A percentile compares a stretch with the other conserved stretches of the same genome.
These are phyloP conservation scores for Phanerochaete sordida DNA, from an alignment of 768 basidiomycete genomes.

Conservation along the genomic window DNA sequence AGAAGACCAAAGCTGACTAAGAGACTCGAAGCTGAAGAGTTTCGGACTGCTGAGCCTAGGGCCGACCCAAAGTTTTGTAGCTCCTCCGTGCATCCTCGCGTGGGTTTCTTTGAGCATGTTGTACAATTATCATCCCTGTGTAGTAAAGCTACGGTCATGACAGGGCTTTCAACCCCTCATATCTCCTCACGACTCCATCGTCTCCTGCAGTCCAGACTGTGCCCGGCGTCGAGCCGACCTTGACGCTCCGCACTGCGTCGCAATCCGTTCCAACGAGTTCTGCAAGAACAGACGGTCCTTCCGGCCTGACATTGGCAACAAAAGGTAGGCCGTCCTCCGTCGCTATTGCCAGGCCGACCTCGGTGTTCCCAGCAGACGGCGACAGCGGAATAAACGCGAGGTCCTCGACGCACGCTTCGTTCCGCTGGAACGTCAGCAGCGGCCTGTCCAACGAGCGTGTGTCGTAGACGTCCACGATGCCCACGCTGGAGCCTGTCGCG, in stretches of 20 bases:
- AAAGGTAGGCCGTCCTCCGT: slow-evolving; percentile 62
- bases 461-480: slow-evolving; percentile 55
- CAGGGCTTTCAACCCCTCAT: slow-evolving; percentile 18
- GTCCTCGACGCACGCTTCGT: slow-evolving; percentile 48
- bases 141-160: neutral
- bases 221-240: slow-evolving; percentile 27
- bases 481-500: slow-evolving; percentile 55
- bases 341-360: slow-evolving; percentile 42
- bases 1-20: neutral
- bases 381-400: slow-evolving; percentile 25
- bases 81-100: neutral
- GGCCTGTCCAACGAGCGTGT: slow-evolving; percentile 39
- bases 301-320: slow-evolving; percentile 39
- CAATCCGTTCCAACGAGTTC: slow-evolving; percentile 63
- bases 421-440: slow-evolving; percentile 38
- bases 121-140: neutral
- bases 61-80: neutral
- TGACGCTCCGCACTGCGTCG: slow-evolving; percentile 49
- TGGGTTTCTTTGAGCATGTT: neutral
- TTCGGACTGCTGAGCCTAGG: neutral
- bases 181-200: slow-evolving; percentile 58
- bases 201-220: slow-evolving; percentile 57
- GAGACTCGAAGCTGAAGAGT: neutral
- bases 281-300: slow-evolving; percentile 35
- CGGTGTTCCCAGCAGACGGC: slow-evolving; percentile 2